Evolutionary conservation across 2,329 filamentous ascomycete species (phyloP).

Genomic region (Colletotrichum sp.): DNA sequence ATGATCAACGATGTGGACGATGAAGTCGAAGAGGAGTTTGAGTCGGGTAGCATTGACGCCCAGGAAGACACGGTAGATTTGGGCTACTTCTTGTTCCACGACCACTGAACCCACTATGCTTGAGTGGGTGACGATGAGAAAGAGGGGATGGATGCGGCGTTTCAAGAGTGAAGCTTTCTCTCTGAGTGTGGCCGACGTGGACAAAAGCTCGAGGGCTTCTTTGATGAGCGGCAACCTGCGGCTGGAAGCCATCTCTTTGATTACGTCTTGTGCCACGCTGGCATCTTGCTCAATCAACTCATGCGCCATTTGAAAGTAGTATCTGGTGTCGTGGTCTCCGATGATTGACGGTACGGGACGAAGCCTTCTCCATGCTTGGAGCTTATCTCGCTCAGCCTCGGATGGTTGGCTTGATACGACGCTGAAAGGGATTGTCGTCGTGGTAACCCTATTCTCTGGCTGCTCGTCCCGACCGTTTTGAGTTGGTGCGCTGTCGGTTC

Average conservation of each 20-base stretch:
- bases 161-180: neutral
- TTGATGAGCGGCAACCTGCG: neutral
- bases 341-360: neutral
- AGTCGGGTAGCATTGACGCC: conserved; percentile 38
- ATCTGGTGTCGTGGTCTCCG: neutral
- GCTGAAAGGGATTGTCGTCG: no score
- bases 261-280: neutral
- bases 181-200: neutral
- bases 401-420: neutral
- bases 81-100: conserved; percentile 41
- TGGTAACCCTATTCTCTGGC: no score
- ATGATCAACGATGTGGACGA: conserved; percentile 26
- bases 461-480: no score
- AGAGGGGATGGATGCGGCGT: conserved; percentile 30
- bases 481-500: no score
- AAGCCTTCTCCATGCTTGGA: neutral
- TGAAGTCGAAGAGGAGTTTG: conserved; percentile 34
- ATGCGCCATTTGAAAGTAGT: neutral
- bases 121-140: conserved; percentile 38
- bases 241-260: neutral
- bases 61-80: conserved; percentile 37
- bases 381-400: neutral
- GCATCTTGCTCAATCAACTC: neutral
- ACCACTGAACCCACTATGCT: conserved; percentile 40
- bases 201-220: neutral